Evolutionary conservation across 163 green algal genomes (phyloP), one percentile per base, ranked within the genome.

Genomic region (Scenedesmus sp.): DNA sequence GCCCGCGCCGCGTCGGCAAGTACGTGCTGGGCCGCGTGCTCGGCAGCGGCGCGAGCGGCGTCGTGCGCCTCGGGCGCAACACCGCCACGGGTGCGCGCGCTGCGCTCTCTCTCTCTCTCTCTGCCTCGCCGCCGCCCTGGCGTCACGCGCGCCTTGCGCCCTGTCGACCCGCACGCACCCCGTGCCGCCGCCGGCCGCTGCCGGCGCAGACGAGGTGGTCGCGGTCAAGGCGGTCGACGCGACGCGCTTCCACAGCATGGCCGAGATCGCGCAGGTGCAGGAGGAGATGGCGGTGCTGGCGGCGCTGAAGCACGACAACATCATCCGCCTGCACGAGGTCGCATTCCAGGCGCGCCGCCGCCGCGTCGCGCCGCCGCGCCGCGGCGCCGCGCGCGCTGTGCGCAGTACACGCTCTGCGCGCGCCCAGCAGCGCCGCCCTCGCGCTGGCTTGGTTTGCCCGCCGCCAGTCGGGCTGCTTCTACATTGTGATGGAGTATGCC

Each of bases 401-500:
- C 62, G 63, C 84, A 85, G 83, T n/a, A n/a, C n/a, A n/a, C n/a
- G n/a, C n/a, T n/a, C n/a, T n/a, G n/a, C n/a, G n/a, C n/a, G n/a
- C n/a, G n/a, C n/a, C n/a, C n/a, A n/a, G n/a, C n/a, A n/a, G n/a
- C n/a, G n/a, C n/a, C n/a, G n/a, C n/a, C n/a, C n/a, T n/a, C n/a
- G n/a, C n/a, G n/a, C n/a, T n/a, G n/a, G n/a, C n/a, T n/a, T n/a
- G n/a, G n/a, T n/a, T n/a, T n/a, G n/a, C n/a, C n/a, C n/a, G n/a
- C n/a, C n/a, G n/a, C n/a, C n/a, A n/a, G n/a, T n/a, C n/a, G n/a
- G n/a, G n/a, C 56, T 76, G 81, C 18, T 90, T 94, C 71, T 92
- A 89, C 62, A 87, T 94, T 28, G 71, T 93, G 54, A 95, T 95
- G 91, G 91, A 95, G 73, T 93, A 87, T 73, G 88, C 86, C 4